These are phyloP conservation scores for Sophora flavescens DNA, from an alignment of 306 rosid genomes.

Conservation along the genomic window DNA sequence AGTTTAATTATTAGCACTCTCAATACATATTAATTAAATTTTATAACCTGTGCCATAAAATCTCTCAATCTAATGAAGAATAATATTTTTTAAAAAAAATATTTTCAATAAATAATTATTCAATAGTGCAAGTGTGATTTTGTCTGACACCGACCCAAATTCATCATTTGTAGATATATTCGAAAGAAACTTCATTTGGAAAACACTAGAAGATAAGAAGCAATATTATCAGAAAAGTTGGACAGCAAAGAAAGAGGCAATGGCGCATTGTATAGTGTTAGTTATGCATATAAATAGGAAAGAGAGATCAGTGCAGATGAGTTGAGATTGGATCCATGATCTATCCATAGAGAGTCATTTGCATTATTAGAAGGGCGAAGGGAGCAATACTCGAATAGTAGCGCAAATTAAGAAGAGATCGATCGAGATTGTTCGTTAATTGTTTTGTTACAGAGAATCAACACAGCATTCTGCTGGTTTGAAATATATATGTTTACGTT, in stretches of 20 bases:
- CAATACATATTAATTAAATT: too few relatives aligned
- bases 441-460: not conserved
- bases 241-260: not conserved
- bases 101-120: too few relatives aligned
- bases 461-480: not conserved
- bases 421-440: too few relatives aligned
- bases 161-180: too few relatives aligned
- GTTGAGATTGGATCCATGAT: not conserved
- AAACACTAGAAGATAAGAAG: not conserved
- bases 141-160: too few relatives aligned
- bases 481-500: not conserved
- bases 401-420: not conserved
- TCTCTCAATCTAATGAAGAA: too few relatives aligned
- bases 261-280: not conserved
- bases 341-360: not conserved
- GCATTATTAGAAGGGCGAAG: not conserved
- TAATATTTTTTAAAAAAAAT: too few relatives aligned
- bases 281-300: not conserved
- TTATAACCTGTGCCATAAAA: too few relatives aligned
- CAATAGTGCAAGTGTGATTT: too few relatives aligned
- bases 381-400: not conserved
- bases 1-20: too few relatives aligned
- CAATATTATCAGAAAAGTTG: not conserved
- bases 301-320: not conserved
- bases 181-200: not conserved